Conservation (phyloP, 2,329 filamentous ascomycete genomes). For the Thielaviopsis musarum region DNA sequence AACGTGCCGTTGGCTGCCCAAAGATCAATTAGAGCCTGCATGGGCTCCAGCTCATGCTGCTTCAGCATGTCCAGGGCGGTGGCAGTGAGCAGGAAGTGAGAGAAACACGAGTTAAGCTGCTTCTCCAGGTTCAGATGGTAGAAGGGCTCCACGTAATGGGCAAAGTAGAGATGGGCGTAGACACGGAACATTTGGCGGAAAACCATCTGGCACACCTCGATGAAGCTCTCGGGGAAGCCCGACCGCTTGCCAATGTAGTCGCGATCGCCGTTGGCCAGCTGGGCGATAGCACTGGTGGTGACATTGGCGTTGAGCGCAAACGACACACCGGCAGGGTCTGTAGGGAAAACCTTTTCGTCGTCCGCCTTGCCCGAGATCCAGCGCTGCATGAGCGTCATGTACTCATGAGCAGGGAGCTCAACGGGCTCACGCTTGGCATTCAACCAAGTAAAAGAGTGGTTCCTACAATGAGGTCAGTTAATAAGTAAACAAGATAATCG, state of each 20-base stretch:
- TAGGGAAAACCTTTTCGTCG: slow-evolving; percentile 78
- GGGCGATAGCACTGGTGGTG: slow-evolving; percentile 41
- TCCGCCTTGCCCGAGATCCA: slow-evolving; percentile 96
- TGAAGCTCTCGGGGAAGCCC: slow-evolving; percentile 81
- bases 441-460: slow-evolving; percentile 92
- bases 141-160: slow-evolving; percentile 74
- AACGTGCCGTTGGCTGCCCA: slow-evolving; percentile 84
- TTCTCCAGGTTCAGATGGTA: slow-evolving; percentile 70
- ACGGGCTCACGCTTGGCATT: slow-evolving; percentile 76
- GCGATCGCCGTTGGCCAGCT: slow-evolving; percentile 44
- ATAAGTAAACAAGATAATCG: neutral
- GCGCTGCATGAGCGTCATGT: slow-evolving; percentile 89
- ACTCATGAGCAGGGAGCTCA: slow-evolving; percentile 81
- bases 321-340: slow-evolving; percentile 56
- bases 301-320: slow-evolving; percentile 45
- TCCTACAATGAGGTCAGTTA: slow-evolving; percentile 26
- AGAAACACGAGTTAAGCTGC: slow-evolving; percentile 75
- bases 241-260: slow-evolving; percentile 84
- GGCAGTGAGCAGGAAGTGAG: slow-evolving; percentile 66
- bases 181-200: slow-evolving; percentile 98
- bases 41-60: slow-evolving; percentile 82
- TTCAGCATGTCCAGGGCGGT: slow-evolving; percentile 71
- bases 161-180: slow-evolving; percentile 95
- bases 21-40: slow-evolving; percentile 85
- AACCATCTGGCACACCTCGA: slow-evolving; percentile 80